Percentiles rank a stretch among this genome's conserved stretches.
Evolutionary conservation across 805 yeast genomes (phyloP).

Genomic region (Candida vartiovaarae): DNA sequence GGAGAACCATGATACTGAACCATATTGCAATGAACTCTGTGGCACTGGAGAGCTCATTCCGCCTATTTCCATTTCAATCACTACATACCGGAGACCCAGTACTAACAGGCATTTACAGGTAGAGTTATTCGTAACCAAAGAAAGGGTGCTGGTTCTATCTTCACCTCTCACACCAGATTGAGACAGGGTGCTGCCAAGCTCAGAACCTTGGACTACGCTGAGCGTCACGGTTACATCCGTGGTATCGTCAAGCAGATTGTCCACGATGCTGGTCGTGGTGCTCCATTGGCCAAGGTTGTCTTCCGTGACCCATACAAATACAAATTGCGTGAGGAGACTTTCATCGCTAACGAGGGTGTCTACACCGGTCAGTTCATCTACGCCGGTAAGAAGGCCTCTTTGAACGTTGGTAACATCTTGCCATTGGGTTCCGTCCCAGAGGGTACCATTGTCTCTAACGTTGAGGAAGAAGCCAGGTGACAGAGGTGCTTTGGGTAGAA

Average conservation of each 20-base stretch:
- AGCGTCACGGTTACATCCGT: conserved; percentile 99
- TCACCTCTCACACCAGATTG: conserved; percentile 99
- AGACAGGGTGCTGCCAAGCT: conserved; percentile 99
- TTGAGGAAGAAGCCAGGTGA: conserved; percentile 98
- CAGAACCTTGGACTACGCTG: conserved; percentile 98
- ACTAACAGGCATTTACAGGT: conserved; percentile 43
- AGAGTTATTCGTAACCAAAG: conserved; percentile 99
- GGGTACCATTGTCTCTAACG: conserved; percentile 98
- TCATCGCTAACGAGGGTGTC: conserved; percentile 99
- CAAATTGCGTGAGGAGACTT: conserved; percentile 96
- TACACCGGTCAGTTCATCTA: conserved; percentile 99
- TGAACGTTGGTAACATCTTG: conserved; percentile 93
- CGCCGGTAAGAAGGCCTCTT: conserved; percentile 98
- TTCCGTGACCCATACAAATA: conserved; percentile 99
- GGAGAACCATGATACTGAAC: too few species aligned
- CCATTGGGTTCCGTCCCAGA: conserved; percentile 97
- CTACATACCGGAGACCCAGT: not conserved
- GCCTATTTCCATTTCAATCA: not conserved
- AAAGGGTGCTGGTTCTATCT: conserved; percentile 99
- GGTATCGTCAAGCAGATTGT: conserved; percentile 98
- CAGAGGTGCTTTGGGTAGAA: conserved; percentile 99
- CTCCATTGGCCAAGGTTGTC: conserved; percentile 97
- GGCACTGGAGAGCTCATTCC: too few species aligned
- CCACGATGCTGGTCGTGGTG: conserved; percentile 99
- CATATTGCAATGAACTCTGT: too few species aligned